Evolutionary conservation across 768 basidiomycete species (phyloP).

Genomic region (Boletus coccyginus): DNA sequence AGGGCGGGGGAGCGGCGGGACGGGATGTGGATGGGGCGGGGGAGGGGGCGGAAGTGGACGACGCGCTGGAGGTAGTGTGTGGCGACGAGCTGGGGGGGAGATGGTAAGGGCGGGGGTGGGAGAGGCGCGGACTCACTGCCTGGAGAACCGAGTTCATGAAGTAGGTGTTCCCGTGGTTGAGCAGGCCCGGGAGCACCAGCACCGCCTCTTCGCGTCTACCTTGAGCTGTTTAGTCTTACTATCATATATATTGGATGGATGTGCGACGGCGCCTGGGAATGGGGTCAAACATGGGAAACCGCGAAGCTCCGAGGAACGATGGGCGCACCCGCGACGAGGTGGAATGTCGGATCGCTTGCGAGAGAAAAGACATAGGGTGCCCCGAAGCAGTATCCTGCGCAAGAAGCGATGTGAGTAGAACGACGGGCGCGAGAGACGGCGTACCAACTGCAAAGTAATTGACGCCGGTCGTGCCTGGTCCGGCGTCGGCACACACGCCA

Average conservation of each 20-base stretch:
- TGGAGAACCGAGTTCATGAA: constrained; percentile 97
- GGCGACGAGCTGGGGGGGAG: constrained; percentile 54
- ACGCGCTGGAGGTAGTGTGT: constrained; percentile 61
- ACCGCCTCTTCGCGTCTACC: constrained; percentile 66
- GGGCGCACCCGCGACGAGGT: constrained; percentile 44
- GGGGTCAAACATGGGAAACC: not conserved
- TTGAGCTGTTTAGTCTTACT: too few relatives aligned
- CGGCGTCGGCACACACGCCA: not conserved
- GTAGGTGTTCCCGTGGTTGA: constrained; percentile 88
- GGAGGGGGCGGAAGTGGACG: constrained; percentile 52
- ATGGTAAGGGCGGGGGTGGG: not conserved
- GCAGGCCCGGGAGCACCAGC: constrained; percentile 66
- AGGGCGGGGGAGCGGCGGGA: constrained; percentile 62
- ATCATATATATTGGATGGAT: constrained; percentile 39
- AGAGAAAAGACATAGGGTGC: constrained; percentile 50
- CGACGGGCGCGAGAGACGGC: not conserved
- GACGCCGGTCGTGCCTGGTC: constrained; percentile 25
- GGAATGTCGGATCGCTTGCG: constrained; percentile 38
- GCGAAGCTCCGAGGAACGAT: not conserved
- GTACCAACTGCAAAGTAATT: constrained; percentile 48
- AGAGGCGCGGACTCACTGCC: constrained; percentile 50
- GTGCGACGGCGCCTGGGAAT: constrained; percentile 49
- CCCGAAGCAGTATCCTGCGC: constrained; percentile 56
- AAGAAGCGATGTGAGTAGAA: not conserved
- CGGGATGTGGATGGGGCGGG: constrained; percentile 37